Conservation (phyloP, 306 rosid genomes). For the Prunus fruticosa region DNA sequence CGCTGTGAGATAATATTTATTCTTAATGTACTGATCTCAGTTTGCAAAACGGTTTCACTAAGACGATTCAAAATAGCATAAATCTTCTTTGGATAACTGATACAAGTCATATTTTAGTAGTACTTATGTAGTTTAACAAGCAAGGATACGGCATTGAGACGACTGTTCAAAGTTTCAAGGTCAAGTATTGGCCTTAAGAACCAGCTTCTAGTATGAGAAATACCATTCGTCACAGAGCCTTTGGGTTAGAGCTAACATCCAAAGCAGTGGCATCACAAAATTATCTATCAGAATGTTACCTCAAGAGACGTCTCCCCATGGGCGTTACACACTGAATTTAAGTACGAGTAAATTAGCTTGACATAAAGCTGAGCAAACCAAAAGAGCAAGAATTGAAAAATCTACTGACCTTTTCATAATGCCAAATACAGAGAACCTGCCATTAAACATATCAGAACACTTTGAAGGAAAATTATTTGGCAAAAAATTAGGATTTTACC, state of each 20-base stretch:
- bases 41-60: neutral
- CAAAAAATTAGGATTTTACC: conserved; percentile 45
- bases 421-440: conserved; percentile 95
- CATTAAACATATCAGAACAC: conserved; percentile 25
- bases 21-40: neutral
- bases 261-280: neutral
- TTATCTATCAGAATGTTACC: conserved; percentile 40
- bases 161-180: conserved; percentile 73
- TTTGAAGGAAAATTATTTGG: conserved; percentile 11
- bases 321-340: conserved; percentile 80
- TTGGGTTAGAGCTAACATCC: conserved; percentile 1
- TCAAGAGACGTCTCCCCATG: conserved; percentile 86
- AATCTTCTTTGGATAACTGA: conserved; percentile 7
- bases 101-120: neutral
- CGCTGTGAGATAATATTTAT: neutral
- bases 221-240: neutral
- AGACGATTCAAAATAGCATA: neutral
- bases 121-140: conserved; percentile 11
- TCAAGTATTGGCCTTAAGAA: conserved; percentile 93
- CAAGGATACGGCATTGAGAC: conserved; percentile 86
- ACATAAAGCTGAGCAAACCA: conserved; percentile 10
- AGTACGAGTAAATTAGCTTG: conserved; percentile 26
- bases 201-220: conserved; percentile 60
- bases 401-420: conserved; percentile 89
- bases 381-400: conserved; percentile 14